Conservation (phyloP, 148 eudicot species). For the Chenopodium formosanum region DNA sequence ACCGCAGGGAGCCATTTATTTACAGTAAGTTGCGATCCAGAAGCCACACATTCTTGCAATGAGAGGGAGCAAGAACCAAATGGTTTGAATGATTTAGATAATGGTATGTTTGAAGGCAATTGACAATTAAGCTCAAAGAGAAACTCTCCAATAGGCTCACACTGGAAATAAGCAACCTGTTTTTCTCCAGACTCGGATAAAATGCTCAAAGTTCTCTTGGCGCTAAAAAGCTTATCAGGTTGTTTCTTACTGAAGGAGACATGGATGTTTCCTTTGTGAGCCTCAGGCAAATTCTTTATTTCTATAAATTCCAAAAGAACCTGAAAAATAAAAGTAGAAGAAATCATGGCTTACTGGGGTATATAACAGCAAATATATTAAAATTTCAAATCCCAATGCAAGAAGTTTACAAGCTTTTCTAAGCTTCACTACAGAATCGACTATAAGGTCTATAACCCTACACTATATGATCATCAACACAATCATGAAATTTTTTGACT, state of each 20-base stretch:
- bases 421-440: background rate
- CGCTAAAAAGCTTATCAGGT: conserved; percentile 67
- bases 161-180: conserved; percentile 79
- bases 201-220: conserved; percentile 56
- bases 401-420: background rate
- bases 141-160: conserved; percentile 74
- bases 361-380: background rate
- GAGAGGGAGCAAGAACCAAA: conserved; percentile 68
- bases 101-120: conserved; percentile 41
- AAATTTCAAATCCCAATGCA: no score
- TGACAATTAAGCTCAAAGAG: conserved; percentile 53
- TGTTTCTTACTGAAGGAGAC: conserved; percentile 76
- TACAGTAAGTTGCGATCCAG: conserved; percentile 51
- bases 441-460: background rate
- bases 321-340: conserved; percentile 35
- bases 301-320: conserved; percentile 78
- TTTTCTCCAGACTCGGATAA: conserved; percentile 63
- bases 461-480: no score
- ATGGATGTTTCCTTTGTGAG: conserved; percentile 53
- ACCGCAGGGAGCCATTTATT: conserved; percentile 78
- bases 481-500: background rate
- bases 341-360: background rate
- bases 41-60: conserved; percentile 47
- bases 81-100: conserved; percentile 43
- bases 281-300: conserved; percentile 64